A percentile compares a stretch with the other conserved stretches of the same genome.
Evolutionary conservation across 352 stramenopile species (phyloP).

Genomic region (Globisporangium echinulatum): DNA sequence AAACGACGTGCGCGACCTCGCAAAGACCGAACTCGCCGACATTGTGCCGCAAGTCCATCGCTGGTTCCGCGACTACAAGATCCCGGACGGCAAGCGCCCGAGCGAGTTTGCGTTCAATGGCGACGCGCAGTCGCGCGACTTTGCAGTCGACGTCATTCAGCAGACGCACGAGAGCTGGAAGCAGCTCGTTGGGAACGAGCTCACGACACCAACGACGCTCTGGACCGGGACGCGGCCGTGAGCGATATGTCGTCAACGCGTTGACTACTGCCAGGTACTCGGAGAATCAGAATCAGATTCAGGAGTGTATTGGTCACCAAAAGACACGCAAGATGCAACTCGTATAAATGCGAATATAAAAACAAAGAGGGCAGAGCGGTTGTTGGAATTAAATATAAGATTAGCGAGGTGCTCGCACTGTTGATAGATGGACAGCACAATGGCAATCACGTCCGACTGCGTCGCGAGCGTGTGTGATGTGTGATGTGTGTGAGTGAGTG

Average conservation of each 20-base stretch:
- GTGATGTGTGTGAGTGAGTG: no score
- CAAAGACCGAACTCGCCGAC: constrained; percentile 66
- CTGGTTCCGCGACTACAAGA: constrained; percentile 99
- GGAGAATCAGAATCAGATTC: no score
- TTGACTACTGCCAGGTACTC: no score
- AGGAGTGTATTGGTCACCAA: not conserved
- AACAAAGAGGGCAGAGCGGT: no score
- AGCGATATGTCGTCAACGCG: no score
- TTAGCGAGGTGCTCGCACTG: no score
- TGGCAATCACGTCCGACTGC: no score
- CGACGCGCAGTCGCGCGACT: constrained; percentile 77
- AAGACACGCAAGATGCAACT: not conserved
- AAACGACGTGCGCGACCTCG: constrained; percentile 90
- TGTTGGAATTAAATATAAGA: no score
- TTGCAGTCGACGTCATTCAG: constrained; percentile 89
- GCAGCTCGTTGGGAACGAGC: constrained; percentile 56
- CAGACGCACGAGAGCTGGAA: constrained; percentile 88
- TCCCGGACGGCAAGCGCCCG: constrained; percentile 98
- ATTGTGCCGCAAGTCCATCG: constrained; percentile 69
- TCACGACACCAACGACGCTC: constrained; percentile 42
- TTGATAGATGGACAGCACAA: no score
- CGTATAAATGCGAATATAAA: no score
- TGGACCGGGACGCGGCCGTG: constrained; percentile 33
- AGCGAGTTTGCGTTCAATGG: constrained; percentile 99
- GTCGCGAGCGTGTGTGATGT: no score